These are phyloP conservation scores for Colletotrichum liaoningense DNA, from an alignment of 2,329 filamentous ascomycete genomes.

Conservation along the genomic window DNA sequence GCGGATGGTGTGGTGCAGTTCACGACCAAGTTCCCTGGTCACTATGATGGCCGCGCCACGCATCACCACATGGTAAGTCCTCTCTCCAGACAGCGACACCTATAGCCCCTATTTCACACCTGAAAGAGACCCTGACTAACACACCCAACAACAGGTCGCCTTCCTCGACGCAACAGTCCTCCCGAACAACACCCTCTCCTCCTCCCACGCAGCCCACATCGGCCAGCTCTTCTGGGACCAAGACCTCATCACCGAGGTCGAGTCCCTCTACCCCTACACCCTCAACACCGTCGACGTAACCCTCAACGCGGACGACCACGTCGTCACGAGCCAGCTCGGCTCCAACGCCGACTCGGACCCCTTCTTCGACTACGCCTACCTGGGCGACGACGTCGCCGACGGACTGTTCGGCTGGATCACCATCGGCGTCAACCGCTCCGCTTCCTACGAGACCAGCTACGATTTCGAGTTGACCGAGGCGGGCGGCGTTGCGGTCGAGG, in stretches of 20 bases:
- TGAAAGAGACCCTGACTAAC: neutral
- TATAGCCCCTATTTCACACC: no score
- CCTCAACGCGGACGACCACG: constrained; percentile 51
- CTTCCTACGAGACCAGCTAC: constrained; percentile 13
- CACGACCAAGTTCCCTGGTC: constrained; percentile 56
- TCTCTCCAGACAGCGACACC: neutral
- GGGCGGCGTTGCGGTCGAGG: constrained; percentile 13
- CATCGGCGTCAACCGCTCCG: constrained; percentile 50
- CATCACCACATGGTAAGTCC: constrained; percentile 55
- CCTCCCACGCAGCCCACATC: constrained; percentile 51
- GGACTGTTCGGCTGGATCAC: constrained; percentile 61
- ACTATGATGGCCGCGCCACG: constrained; percentile 56
- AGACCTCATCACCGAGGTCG: constrained; percentile 19
- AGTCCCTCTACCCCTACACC: constrained; percentile 27
- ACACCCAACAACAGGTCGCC: neutral
- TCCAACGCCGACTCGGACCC: constrained; percentile 59
- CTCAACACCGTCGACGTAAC: constrained; percentile 19
- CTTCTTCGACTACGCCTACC: constrained; percentile 62
- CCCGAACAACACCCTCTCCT: constrained; percentile 57
- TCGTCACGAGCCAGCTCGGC: constrained; percentile 55
- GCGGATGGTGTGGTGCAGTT: constrained; percentile 46
- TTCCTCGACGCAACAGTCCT: constrained; percentile 20
- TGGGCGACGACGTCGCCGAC: constrained; percentile 58
- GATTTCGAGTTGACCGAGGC: constrained; percentile 6
- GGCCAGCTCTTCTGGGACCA: constrained; percentile 34